phyloP scores from a whole-genome alignment of 2,329 filamentous ascomycete genomes.

The Fusarium phyllophilum region DNA sequence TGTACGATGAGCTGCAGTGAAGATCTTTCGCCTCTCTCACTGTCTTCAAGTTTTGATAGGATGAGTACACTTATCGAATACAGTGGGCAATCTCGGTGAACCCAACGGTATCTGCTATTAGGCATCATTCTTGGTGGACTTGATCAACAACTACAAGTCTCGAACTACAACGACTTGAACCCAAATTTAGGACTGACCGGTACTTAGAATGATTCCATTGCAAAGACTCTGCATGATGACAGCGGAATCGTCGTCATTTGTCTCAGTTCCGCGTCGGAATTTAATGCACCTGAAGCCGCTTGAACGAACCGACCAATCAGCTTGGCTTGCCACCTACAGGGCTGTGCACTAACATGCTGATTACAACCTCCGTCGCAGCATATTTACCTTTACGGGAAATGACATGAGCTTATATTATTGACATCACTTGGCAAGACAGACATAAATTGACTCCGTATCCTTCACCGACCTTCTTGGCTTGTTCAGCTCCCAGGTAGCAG shows the following conservation, averaged over 20 bases:
- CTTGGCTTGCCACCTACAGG: not conserved
- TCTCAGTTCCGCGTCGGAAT: not conserved
- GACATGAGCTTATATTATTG: not conserved
- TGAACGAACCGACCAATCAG: not conserved
- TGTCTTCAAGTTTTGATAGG: not conserved
- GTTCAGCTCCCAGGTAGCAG: too few species aligned
- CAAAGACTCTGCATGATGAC: not conserved
- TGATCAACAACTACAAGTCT: not conserved
- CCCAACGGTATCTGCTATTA: not conserved
- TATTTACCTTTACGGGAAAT: not conserved
- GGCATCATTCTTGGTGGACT: not conserved
- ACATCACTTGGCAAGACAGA: not conserved
- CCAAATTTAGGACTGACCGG: not conserved
- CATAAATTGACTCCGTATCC: not conserved
- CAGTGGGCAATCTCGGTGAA: not conserved
- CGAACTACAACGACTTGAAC: fast-evolving
- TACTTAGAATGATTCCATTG: not conserved
- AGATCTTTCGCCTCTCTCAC: not conserved
- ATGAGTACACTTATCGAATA: not conserved
- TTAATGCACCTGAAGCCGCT: not conserved
- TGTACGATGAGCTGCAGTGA: not conserved
- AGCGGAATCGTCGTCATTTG: not conserved
- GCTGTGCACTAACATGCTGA: not conserved
- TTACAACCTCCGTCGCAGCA: not conserved
- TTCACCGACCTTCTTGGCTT: not conserved